phyloP scores from a whole-genome alignment of 345 rosid species.

The Rubroshorea leprosula region DNA sequence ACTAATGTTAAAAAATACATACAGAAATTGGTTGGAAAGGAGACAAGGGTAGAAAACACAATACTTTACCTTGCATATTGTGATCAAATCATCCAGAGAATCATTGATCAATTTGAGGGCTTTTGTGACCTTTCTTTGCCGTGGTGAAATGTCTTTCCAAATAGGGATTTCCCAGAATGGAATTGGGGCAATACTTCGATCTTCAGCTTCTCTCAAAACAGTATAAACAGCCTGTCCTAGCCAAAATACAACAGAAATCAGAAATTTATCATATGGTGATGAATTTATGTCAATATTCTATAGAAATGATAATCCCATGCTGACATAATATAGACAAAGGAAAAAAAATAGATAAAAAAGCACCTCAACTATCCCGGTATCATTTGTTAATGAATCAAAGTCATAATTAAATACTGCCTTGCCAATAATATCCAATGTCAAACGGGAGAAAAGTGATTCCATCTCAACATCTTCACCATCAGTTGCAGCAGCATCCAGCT shows the following conservation, averaged over 20 bases:
- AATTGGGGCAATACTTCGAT: slow-evolving; percentile 88
- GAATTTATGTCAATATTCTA: background rate
- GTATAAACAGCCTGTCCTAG: slow-evolving; percentile 78
- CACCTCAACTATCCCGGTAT: slow-evolving; percentile 96
- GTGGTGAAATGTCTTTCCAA: slow-evolving; percentile 89
- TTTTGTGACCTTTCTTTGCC: slow-evolving; percentile 64
- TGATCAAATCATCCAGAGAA: slow-evolving; percentile 66
- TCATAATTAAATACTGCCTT: slow-evolving; percentile 94
- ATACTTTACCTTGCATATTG: slow-evolving; percentile 79
- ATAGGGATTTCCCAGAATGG: slow-evolving; percentile 91
- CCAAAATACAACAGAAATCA: slow-evolving; percentile 18
- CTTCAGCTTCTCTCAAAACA: slow-evolving; percentile 91
- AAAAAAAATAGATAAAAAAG: too few species aligned
- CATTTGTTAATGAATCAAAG: slow-evolving; percentile 85
- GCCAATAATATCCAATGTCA: slow-evolving; percentile 90
- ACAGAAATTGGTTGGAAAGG: background rate
- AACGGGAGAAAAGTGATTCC: slow-evolving; percentile 93
- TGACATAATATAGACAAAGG: background rate
- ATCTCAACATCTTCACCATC: slow-evolving; percentile 81
- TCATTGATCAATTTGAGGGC: slow-evolving; percentile 80
- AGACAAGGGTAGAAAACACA: slow-evolving; percentile 2
- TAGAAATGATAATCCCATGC: background rate
- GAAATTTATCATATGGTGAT: background rate
- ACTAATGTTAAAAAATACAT: background rate
- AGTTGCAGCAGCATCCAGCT: slow-evolving; percentile 72